Evolutionary conservation across 179 eudicot species (phyloP), one percentile per base, ranked within the genome.

Genomic region (Vitellaria paradoxa): DNA sequence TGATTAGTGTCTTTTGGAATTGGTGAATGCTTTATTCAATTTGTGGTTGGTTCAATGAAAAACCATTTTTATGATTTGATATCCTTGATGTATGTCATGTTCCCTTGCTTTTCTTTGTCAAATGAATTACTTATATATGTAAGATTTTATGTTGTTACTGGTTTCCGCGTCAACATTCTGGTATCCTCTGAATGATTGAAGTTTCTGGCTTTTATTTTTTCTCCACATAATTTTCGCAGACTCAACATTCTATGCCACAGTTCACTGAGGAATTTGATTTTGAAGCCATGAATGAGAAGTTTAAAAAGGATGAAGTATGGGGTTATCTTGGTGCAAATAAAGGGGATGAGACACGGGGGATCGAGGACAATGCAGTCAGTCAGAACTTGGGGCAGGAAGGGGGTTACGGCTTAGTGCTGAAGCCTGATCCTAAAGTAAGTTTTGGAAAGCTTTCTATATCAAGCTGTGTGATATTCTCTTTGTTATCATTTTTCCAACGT

Each of bases 251-350:
- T 21, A 55, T 65, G 52, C 60, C 69, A 4, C 68, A 81, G 75
- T 84, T 78, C 59, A 81, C 84, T 20, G 90, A 84, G 65, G 90
- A 87, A 78, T 87, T 87, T 76, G 87, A 87, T 77, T 87, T 87
- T 73, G 82, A 76, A 63, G 87, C 90, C 60, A 87, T 87, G 90
- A 87, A 87, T 72, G 87, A 87, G 75, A 87, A 87, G 74, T 87
- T 87, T 40, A 87, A 87, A 52, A 87, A 87, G 77, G 87, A 87
- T 59, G 90, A 87, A 78, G 81, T 87, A 4, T 87, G 87, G 90
- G 90, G 87, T 52, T 57, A 77, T 68, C 83, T 87, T 72, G 87
- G 82, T 80, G 77, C 68, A 53, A 83, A 74, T 76, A 81, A 74
- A 75, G 74, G 83, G 84, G 81, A 68, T 49, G 45, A 68, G 68